These are phyloP conservation scores for Coniella vitis DNA, from an alignment of 2,329 filamentous ascomycete genomes.

Conservation along the genomic window DNA sequence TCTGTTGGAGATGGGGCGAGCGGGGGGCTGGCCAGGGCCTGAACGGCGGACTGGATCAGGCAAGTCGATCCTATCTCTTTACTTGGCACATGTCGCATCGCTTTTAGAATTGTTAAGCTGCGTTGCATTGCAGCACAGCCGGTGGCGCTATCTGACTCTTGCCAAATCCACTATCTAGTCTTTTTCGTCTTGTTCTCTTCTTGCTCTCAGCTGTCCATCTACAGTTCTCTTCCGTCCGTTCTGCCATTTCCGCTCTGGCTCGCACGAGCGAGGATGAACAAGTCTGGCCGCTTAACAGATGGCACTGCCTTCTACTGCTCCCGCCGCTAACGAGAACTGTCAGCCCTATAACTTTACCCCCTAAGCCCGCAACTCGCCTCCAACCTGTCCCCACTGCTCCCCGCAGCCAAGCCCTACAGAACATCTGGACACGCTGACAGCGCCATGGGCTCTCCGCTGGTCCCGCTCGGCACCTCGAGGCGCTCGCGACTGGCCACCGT, in stretches of 20 bases:
- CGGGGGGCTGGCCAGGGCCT: no score
- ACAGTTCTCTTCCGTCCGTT: not conserved
- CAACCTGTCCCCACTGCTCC: not conserved
- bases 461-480: conserved; percentile 10
- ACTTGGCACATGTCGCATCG: no score
- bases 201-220: no score
- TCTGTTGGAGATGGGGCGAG: no score
- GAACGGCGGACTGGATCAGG: no score
- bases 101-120: no score
- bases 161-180: no score
- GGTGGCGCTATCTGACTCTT: no score
- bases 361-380: not conserved
- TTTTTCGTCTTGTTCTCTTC: no score
- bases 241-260: not conserved
- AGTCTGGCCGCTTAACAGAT: not conserved
- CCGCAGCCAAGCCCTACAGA: not conserved
- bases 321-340: no score
- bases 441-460: conserved; percentile 12
- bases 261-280: not conserved
- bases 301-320: not conserved
- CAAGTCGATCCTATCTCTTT: no score
- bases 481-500: conserved; percentile 8
- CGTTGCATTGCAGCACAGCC: no score
- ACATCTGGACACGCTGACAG: not conserved
- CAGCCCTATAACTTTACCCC: not conserved